These are phyloP conservation scores for Colletotrichum paranaense DNA, from an alignment of 2,329 filamentous ascomycete species.

Conservation along the genomic window DNA sequence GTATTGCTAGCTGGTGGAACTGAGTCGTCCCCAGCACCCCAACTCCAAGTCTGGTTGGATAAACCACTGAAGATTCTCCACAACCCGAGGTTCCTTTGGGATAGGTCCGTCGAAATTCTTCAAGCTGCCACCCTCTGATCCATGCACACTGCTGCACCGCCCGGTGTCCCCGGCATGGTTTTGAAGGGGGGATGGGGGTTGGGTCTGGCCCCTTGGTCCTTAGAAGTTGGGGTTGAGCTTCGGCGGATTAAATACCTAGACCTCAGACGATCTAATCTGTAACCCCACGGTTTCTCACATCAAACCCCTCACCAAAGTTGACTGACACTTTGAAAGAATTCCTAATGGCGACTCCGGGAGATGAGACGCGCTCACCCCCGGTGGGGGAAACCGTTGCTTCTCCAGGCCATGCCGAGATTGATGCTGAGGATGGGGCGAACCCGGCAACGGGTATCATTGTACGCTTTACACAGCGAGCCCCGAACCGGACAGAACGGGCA, in stretches of 20 bases:
- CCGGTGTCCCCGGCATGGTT: neutral
- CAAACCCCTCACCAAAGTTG: neutral
- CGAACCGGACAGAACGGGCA: too few relatives aligned
- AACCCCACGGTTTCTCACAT: neutral
- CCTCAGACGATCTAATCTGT: neutral
- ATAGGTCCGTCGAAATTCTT: neutral
- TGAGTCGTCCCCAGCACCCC: neutral
- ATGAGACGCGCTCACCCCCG: neutral
- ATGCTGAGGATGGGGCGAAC: neutral
- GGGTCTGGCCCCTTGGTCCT: neutral
- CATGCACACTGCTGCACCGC: neutral
- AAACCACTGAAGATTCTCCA: neutral
- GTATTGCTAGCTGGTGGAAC: neutral
- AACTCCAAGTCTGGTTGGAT: neutral
- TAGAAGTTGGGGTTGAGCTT: neutral
- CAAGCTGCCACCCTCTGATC: neutral
- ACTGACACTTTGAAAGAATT: neutral
- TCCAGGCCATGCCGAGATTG: neutral
- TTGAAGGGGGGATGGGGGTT: neutral
- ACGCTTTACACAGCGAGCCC: neutral
- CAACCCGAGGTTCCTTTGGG: neutral
- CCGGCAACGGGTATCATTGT: conserved; percentile 30
- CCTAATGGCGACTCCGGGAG: neutral
- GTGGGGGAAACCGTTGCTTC: neutral
- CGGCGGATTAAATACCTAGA: neutral